phyloP scores from a whole-genome alignment of 352 stramenopile genomes.

The Globisporangium mamillatum region DNA sequence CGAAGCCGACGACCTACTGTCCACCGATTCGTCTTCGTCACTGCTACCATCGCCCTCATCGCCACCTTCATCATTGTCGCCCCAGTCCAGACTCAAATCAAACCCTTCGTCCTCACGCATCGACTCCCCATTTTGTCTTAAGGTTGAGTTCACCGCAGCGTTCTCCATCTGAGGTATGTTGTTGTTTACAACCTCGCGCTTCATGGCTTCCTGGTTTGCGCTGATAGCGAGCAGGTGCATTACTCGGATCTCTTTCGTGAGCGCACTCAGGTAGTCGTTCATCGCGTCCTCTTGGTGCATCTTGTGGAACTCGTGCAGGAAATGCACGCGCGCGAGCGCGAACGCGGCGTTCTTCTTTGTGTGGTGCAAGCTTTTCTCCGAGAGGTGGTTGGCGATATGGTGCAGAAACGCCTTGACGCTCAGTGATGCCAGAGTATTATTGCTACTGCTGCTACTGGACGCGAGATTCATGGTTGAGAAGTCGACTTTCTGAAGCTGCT shows the following conservation, averaged over 20 bases:
- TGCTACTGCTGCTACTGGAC: background rate
- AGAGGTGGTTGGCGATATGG: slow-evolving; percentile 45
- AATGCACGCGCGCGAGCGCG: slow-evolving; percentile 32
- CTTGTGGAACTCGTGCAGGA: slow-evolving; percentile 53
- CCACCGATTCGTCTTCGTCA: background rate
- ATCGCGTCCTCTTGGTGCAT: slow-evolving; percentile 57
- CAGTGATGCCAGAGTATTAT: slow-evolving; percentile 28
- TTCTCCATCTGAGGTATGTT: background rate
- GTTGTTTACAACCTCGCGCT: background rate
- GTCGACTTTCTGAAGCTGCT: slow-evolving; percentile 7
- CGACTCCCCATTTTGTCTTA: background rate
- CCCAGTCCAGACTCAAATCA: slow-evolving; percentile 25
- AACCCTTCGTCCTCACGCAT: background rate
- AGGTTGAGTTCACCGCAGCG: background rate
- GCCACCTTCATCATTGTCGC: slow-evolving; percentile 3
- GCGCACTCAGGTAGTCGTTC: slow-evolving; percentile 47
- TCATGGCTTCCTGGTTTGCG: background rate
- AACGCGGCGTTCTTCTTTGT: slow-evolving; percentile 46
- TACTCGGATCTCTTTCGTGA: slow-evolving; percentile 12
- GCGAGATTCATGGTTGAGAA: slow-evolving; percentile 2
- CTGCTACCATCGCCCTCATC: background rate
- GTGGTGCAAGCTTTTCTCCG: slow-evolving; percentile 18
- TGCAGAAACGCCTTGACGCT: slow-evolving; percentile 58
- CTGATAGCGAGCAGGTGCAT: background rate
- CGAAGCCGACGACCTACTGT: background rate